A percentile compares a stretch with the other conserved stretches of the same genome.
Evolutionary conservation across 345 rosid genomes (phyloP).

Genomic region (Ceriops tagal): DNA sequence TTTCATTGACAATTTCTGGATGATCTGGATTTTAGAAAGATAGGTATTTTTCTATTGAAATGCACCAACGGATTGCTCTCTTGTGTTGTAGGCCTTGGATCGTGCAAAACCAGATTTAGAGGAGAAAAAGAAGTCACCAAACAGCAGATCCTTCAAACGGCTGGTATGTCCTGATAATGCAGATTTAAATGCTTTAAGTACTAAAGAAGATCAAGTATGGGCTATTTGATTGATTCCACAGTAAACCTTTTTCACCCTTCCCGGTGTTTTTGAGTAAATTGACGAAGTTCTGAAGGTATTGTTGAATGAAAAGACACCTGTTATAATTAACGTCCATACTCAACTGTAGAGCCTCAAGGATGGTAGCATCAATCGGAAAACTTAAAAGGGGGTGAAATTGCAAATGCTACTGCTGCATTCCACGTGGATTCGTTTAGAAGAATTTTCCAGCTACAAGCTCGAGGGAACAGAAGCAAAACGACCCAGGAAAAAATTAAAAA

Average conservation of each 20-base stretch:
- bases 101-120: constrained; percentile 32
- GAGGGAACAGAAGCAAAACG: neutral
- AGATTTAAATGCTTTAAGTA: neutral
- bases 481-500: neutral
- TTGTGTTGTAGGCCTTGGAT: constrained; percentile 28
- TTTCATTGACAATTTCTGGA: neutral
- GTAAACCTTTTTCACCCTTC: too few relatives aligned
- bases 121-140: constrained; percentile 28
- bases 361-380: constrained; percentile 18
- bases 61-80: too few relatives aligned
- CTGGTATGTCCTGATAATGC: constrained; percentile 21
- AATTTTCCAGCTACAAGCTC: neutral
- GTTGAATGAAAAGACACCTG: too few relatives aligned
- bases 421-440: neutral
- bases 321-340: neutral
- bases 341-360: constrained; percentile 28
- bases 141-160: constrained; percentile 30
- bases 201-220: neutral
- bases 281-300: too few relatives aligned
- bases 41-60: neutral
- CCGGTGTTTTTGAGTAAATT: too few relatives aligned
- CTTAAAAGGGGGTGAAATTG: constrained; percentile 9
- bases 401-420: neutral
- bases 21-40: neutral
- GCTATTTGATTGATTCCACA: neutral